Evolutionary conservation across 768 basidiomycete species (phyloP).

Genomic region (Leccinum longicurvipes): DNA sequence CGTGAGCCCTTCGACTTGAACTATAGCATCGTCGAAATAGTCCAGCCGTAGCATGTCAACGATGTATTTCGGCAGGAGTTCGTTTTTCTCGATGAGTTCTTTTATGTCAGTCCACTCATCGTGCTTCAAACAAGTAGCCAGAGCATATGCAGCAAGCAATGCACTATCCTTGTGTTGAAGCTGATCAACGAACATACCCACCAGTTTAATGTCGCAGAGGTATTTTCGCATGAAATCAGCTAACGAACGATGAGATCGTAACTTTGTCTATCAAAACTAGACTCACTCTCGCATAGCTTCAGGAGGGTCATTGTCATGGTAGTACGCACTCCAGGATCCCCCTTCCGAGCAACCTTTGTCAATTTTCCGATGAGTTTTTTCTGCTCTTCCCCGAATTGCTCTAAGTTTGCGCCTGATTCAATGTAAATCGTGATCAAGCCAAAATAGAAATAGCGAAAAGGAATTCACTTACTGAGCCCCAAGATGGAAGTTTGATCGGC

Average conservation of each 20-base stretch:
- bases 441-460: background rate
- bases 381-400: background rate
- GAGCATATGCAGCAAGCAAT: conserved; percentile 22
- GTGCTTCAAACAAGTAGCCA: conserved; percentile 14
- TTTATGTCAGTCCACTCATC: conserved; percentile 16
- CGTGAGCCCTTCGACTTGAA: conserved; percentile 24
- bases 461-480: conserved; percentile 14
- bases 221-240: background rate
- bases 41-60: conserved; percentile 21
- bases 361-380: background rate
- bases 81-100: conserved; percentile 1
- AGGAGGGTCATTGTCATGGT: conserved; percentile 24
- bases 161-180: conserved; percentile 14
- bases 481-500: conserved; percentile 6
- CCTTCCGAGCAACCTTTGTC: background rate
- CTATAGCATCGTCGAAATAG: conserved; percentile 26
- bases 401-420: conserved; percentile 6
- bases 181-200: conserved; percentile 14
- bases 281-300: conserved; percentile 21
- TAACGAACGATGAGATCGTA: background rate
- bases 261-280: background rate
- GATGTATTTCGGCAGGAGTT: conserved; percentile 14
- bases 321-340: conserved; percentile 15
- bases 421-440: background rate
- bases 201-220: conserved; percentile 8